Evolutionary conservation across 2,329 filamentous ascomycete genomes (phyloP).

Genomic region (Pseudomassariella vexata): DNA sequence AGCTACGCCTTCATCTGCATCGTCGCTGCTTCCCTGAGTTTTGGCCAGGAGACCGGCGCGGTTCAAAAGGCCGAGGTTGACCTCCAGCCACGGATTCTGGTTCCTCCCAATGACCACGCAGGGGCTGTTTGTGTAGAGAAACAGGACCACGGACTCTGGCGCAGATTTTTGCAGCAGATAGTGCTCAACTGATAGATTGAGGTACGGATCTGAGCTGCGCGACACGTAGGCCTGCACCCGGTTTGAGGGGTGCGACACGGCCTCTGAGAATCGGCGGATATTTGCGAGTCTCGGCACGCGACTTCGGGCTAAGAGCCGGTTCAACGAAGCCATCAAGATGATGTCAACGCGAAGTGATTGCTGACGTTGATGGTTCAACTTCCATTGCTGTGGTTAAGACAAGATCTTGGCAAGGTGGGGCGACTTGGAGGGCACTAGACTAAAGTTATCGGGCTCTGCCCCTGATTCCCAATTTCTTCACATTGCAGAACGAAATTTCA

Average conservation of each 20-base stretch:
- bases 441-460: too few relatives aligned
- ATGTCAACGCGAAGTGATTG: too few relatives aligned
- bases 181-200: conserved; percentile 94
- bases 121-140: conserved; percentile 83
- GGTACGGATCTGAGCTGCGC: conserved; percentile 64
- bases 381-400: too few relatives aligned
- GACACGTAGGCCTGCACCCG: conserved; percentile 67
- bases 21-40: conserved; percentile 12
- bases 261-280: conserved; percentile 26
- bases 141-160: conserved; percentile 68
- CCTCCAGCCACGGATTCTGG: conserved; percentile 95
- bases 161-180: conserved; percentile 73
- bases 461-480: too few relatives aligned
- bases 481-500: too few relatives aligned
- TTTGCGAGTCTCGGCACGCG: conserved; percentile 1
- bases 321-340: conserved; percentile 6
- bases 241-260: conserved; percentile 36
- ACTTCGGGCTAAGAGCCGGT: conserved; percentile 3
- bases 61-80: conserved; percentile 61
- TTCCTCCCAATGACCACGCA: conserved; percentile 91
- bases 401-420: too few relatives aligned
- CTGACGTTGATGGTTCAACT: too few relatives aligned
- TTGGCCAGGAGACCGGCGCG: conserved; percentile 9
- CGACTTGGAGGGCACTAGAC: too few relatives aligned
- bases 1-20: conserved; percentile 28